Conservation (phyloP, 2,329 filamentous ascomycete genomes). For the Aspergillus hiratsukae region DNA sequence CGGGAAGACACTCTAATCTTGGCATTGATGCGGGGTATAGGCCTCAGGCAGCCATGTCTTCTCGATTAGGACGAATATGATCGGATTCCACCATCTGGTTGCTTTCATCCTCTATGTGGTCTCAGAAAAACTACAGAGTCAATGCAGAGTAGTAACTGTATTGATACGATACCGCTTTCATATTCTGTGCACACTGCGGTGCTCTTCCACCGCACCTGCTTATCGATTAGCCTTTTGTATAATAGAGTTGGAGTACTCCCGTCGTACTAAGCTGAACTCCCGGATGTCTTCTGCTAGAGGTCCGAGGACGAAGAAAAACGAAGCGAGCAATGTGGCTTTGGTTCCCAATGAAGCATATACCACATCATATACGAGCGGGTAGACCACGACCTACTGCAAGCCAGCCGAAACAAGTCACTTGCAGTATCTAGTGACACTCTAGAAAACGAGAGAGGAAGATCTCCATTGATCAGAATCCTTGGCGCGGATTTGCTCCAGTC, state of each 20-base stretch:
- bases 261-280: not conserved
- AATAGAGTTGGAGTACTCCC: not conserved
- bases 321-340: not conserved
- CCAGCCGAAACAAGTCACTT: not conserved
- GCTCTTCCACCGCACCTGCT: no score
- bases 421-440: not conserved
- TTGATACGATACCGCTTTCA: no score
- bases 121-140: not conserved
- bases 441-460: not conserved
- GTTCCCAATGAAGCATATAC: not conserved
- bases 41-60: not conserved
- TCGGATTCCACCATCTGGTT: not conserved
- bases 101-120: not conserved
- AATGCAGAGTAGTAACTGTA: no score
- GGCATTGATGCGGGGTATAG: no score
- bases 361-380: not conserved
- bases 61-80: not conserved
- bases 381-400: not conserved
- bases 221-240: not conserved
- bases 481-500: not conserved
- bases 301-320: not conserved
- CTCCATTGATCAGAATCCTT: not conserved
- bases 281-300: not conserved
- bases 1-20: not conserved
- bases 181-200: not conserved